These are phyloP conservation scores for Pilatotrama ljubarskyi DNA, from an alignment of 768 basidiomycete genomes.

Conservation along the genomic window DNA sequence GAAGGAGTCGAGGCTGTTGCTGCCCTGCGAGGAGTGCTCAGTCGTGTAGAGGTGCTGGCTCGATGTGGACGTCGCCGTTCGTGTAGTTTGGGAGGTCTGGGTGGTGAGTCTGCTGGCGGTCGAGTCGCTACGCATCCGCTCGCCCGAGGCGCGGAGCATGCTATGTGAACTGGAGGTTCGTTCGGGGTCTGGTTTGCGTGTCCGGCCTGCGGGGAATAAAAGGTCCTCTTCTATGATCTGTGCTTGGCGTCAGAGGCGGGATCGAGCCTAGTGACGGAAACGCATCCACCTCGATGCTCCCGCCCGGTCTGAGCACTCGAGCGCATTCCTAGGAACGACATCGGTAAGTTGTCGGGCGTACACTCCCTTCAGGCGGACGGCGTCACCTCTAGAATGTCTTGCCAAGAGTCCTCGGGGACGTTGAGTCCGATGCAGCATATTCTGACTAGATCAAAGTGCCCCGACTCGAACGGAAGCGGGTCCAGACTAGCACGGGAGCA, in stretches of 20 bases:
- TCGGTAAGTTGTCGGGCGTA: not conserved
- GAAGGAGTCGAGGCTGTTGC: conserved; percentile 6
- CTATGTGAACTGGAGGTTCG: not conserved
- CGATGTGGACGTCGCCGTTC: too few relatives aligned
- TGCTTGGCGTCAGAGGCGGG: not conserved
- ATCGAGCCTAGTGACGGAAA: not conserved
- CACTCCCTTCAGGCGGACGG: too few relatives aligned
- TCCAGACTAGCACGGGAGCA: conserved; percentile 49
- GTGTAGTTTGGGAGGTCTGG: not conserved
- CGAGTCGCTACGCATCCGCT: conserved; percentile 12
- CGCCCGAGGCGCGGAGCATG: not conserved
- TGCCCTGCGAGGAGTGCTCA: not conserved
- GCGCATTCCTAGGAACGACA: conserved; percentile 53
- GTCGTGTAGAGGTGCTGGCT: conserved; percentile 5
- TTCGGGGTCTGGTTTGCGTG: conserved; percentile 2
- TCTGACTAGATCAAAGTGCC: conserved; percentile 66
- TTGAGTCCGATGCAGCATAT: conserved; percentile 64
- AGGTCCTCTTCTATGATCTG: conserved; percentile 76
- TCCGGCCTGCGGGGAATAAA: conserved; percentile 52
- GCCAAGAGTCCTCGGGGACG: conserved; percentile 79
- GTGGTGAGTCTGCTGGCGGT: conserved; percentile 8
- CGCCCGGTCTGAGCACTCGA: conserved; percentile 64
- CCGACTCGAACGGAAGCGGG: conserved; percentile 56
- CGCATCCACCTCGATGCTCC: conserved; percentile 58
- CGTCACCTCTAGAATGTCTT: conserved; percentile 58